Conservation (phyloP, 345 rosid genomes). For the Citrus glauca region DNA sequence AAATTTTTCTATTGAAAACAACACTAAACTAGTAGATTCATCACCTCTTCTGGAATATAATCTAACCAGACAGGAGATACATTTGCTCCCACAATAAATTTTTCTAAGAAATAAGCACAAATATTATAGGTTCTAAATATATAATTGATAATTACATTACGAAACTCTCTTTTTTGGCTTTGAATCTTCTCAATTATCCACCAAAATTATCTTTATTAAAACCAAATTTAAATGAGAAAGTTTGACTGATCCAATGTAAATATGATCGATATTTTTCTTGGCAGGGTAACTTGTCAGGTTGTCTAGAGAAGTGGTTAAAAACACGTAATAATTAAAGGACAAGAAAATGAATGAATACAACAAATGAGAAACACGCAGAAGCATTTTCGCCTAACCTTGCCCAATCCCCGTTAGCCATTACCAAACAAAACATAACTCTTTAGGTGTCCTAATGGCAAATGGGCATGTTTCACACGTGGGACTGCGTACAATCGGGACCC, state of each 20-base stretch:
- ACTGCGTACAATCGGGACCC: background rate
- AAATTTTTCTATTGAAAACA: too few species aligned
- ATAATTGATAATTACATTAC: too few species aligned
- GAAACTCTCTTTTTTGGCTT: too few species aligned
- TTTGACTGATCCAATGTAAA: background rate
- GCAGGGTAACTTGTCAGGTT: background rate
- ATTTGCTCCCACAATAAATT: too few species aligned
- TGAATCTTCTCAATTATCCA: too few species aligned
- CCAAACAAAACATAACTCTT: background rate
- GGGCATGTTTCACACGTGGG: background rate
- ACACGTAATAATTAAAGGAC: background rate
- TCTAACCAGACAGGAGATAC: too few species aligned
- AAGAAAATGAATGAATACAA: background rate
- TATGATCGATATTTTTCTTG: background rate
- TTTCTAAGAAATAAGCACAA: too few species aligned
- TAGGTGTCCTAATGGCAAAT: background rate
- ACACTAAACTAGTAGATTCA: too few species aligned
- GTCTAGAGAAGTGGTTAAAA: too few species aligned
- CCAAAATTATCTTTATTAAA: too few species aligned
- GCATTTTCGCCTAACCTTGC: background rate
- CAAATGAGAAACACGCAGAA: background rate
- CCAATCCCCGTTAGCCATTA: background rate
- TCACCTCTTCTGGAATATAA: too few species aligned
- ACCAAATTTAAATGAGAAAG: background rate
- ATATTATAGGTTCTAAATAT: rapidly evolving